A percentile compares a stretch with the other conserved stretches of the same genome.
These are phyloP conservation scores for Lentinula edodes DNA, from an alignment of 768 basidiomycete genomes.

Conservation along the genomic window DNA sequence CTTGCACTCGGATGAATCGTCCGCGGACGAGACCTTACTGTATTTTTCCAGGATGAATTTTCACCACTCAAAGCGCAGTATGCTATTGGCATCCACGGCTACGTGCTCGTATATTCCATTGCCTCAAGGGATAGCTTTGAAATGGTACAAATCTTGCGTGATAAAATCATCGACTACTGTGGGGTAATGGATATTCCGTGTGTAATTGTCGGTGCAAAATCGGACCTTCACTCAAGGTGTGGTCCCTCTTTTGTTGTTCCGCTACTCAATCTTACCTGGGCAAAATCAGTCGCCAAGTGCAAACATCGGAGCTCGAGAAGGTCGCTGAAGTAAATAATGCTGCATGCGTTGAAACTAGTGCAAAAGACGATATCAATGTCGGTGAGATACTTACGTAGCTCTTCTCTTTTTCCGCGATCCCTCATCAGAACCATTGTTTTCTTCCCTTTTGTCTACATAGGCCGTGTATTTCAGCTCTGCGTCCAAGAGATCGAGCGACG, in stretches of 20 bases:
- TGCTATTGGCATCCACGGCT: conserved; percentile 96
- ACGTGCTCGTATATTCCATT: conserved; percentile 94
- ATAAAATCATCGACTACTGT: conserved; percentile 88
- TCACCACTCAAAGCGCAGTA: conserved; percentile 90
- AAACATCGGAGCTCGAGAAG: conserved; percentile 62
- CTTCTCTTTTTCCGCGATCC: conserved; percentile 1
- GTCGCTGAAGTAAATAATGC: conserved; percentile 69
- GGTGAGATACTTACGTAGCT: conserved; percentile 47
- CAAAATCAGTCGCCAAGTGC: conserved; percentile 61
- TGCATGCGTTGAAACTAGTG: conserved; percentile 85
- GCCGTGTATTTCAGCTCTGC: conserved; percentile 80
- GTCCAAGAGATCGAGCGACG: conserved; percentile 79
- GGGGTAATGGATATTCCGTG: conserved; percentile 86
- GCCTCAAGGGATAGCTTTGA: conserved; percentile 86
- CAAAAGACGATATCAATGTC: conserved; percentile 82
- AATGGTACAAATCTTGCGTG: conserved; percentile 89
- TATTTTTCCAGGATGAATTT: conserved; percentile 75
- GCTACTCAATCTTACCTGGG: not conserved
- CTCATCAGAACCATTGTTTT: not conserved
- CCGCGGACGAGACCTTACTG: too few species aligned
- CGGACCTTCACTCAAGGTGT: conserved; percentile 73
- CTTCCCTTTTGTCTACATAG: conserved; percentile 27
- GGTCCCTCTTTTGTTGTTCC: conserved; percentile 16
- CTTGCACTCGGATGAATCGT: not conserved
- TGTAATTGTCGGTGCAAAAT: conserved; percentile 92